These are phyloP conservation scores for Neurospora tetraspora DNA, from an alignment of 495 filamentous ascomycete species.

Conservation along the genomic window DNA sequence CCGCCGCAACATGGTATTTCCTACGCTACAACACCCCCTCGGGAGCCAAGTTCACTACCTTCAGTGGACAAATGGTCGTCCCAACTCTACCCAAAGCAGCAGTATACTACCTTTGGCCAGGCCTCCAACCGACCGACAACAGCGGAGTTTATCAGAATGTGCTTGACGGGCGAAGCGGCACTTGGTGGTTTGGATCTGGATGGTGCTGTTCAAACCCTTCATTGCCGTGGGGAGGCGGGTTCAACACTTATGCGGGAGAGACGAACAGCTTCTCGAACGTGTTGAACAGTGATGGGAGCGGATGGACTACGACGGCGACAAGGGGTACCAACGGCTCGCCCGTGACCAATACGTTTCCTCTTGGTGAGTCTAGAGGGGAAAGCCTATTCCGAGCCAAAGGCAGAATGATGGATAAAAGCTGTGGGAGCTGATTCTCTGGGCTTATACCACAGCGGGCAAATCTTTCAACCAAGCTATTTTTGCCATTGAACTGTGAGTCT, in stretches of 20 bases:
- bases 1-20: constrained; percentile 27
- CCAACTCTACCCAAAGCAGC: constrained; percentile 26
- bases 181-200: constrained; percentile 35
- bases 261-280: constrained; percentile 21
- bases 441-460: constrained; percentile 14
- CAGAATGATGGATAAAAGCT: not conserved
- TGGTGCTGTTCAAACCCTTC: constrained; percentile 35
- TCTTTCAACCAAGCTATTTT: constrained; percentile 32
- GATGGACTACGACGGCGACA: constrained; percentile 16
- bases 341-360: constrained; percentile 19
- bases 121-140: constrained; percentile 31
- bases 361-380: constrained; percentile 1
- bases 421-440: not conserved
- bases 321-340: constrained; percentile 10
- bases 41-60: constrained; percentile 24
- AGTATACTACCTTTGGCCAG: constrained; percentile 34
- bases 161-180: constrained; percentile 30
- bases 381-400: not conserved
- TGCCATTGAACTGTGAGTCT: constrained; percentile 28
- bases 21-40: constrained; percentile 26
- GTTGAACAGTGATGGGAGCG: constrained; percentile 9
- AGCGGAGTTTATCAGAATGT: constrained; percentile 34
- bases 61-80: constrained; percentile 30
- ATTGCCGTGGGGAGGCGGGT: constrained; percentile 31
- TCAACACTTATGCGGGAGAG: constrained; percentile 24